Base-by-base conservation (phyloP, 805 yeast genomes). In the Vanderwaltozyma verrucispora region DNA sequence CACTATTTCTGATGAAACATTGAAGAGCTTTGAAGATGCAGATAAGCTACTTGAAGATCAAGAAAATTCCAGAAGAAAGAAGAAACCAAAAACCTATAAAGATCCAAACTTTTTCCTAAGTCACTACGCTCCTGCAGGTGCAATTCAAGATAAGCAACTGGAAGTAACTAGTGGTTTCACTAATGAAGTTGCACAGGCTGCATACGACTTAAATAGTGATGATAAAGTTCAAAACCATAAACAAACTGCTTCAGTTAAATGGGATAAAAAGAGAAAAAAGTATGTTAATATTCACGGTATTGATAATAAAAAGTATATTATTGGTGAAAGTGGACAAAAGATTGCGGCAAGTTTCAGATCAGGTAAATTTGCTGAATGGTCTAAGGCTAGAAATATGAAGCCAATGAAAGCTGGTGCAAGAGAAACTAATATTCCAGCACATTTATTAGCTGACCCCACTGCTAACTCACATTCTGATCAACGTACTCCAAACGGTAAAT, bases 261-360 rank as follows among this genome's bases (percentile, higher is more conserved):
- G 98, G 98, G 96, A 89, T 63, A 83, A 74, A 61, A 85, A 86
- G 72, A 80, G 83, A 60, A 92, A 94, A 53, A 86, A 86, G 47
- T 89, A 84, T 60, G 73, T 88, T 54, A 84, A 84, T 57, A 69
- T 84, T 15, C 78, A 74, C 51, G 84, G 92, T 45, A 67, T 79
- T 16, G 94, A 85, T 53, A 60, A 60, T 33, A 74, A 80, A 62
- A 88, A 85, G 63, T 89, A 71, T 62, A 92, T 92, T 51, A 80
- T 86, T 46, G 94, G 97, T 44, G 99, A 92, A 59, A 80, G 85
- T 59, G 99, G 99, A 7, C 87, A 81, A 50, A 75, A 74, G 56
- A 75, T 92, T 34, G 96, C 97, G 6, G 97, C 98, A 1, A 72
- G 92, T 12, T 86, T 78, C 64, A 72, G 84, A 54, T 78, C 94